Base-by-base conservation (phyloP, 2,329 filamentous ascomycete genomes). In the Ceratocystis eucalypticola region DNA sequence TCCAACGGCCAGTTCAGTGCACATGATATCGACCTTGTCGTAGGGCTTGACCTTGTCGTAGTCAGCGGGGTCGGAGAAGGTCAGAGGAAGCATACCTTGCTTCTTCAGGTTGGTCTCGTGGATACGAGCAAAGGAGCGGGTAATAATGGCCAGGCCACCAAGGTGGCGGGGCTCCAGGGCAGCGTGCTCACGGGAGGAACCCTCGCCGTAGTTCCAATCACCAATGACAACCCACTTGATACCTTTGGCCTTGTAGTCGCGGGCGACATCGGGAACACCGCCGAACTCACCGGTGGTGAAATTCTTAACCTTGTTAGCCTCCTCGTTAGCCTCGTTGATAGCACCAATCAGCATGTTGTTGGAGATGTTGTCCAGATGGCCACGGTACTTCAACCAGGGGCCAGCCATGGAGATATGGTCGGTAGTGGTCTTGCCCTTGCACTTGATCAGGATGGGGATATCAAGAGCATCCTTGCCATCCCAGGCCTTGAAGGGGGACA, bases 61-160 rank as follows among this genome's bases (percentile, higher is more conserved):
- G 79, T 99, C 94, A 76, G 88, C 93, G 67, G 93, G 93, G 76
- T 97, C 87, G 67, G 85, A 79, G 81, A 99, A 99, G 73, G 92
- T 97, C 71, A 99, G 84, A 74, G 94, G 94, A 80, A 99, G 89
- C 93, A 99, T 96, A 80, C 94, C 94, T 86, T 99, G 94, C 88
- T 99, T 99, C 90, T 99, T 99, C 82, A 99, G 80, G 86, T 99
- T 99, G 82, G 94, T 99, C 84, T 99, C 94, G 84, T 99, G 94
- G 75, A 99, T 99, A 88, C 94, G 94, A 74, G 94, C 94, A 76
- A 99, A 99, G 70, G 85, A 90, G 75, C 91, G 88, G 75, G 88
- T 92, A 76, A 99, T 95, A 82, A 99, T 96, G 74, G 93, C 94
- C 74, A 96, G 85, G 78, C 93, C 94, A 75, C 94, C 94, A 71